Conservation (phyloP, 345 rosid genomes). For the Brassica juncea region DNA sequence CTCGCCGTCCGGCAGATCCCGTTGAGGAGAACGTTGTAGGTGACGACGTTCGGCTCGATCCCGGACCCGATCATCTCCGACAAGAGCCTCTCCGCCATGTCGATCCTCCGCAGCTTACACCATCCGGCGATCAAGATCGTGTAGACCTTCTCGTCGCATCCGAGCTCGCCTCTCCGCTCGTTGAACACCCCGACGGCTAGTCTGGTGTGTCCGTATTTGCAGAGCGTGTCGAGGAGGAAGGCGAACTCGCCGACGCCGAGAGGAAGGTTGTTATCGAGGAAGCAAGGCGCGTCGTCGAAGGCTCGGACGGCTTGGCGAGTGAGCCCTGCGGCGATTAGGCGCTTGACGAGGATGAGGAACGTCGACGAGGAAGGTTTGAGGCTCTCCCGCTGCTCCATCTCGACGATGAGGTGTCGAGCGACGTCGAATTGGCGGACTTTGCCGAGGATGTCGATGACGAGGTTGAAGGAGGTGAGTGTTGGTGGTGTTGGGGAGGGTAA, state of each 20-base stretch:
- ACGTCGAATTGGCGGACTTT: slow-evolving; percentile 2
- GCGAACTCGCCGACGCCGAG: neutral
- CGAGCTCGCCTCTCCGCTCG: neutral
- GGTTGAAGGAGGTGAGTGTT: neutral
- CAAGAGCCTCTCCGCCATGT: neutral
- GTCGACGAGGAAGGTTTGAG: neutral
- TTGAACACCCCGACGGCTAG: neutral
- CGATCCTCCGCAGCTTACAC: neutral
- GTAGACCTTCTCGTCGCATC: neutral
- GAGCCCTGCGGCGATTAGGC: neutral
- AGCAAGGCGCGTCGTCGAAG: neutral
- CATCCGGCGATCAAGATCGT: neutral
- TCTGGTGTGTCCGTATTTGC: neutral
- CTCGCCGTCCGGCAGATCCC: neutral
- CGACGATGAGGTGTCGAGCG: neutral
- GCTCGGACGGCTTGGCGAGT: neutral
- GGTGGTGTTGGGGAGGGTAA: neutral
- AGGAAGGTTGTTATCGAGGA: neutral
- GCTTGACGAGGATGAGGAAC: neutral
- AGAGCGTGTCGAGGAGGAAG: neutral
- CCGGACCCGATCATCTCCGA: neutral
- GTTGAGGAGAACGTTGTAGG: neutral
- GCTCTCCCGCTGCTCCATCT: neutral
- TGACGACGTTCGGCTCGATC: neutral
- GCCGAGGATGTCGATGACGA: neutral